Percentiles rank a stretch among this genome's conserved stretches.
Conservation (phyloP, 495 filamentous ascomycete genomes). For the Cairneyella variabilis region DNA sequence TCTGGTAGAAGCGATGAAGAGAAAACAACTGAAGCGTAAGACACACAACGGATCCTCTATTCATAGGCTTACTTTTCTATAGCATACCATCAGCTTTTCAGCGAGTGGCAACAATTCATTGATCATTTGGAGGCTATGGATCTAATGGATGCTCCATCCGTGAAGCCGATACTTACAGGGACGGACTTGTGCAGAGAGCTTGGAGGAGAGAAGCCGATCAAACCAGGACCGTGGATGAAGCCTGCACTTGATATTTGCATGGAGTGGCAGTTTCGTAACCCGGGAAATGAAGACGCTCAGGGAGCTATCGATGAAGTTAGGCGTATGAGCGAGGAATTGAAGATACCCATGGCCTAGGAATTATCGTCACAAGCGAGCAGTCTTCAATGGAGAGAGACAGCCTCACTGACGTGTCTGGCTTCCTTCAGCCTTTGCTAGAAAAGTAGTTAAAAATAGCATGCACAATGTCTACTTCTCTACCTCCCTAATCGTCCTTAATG, state of each 20-base stretch:
- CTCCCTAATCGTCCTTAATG: no score
- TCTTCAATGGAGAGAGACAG: no score
- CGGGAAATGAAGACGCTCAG: constrained; percentile 51
- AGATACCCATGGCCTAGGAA: constrained; percentile 31
- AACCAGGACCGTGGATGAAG: constrained; percentile 76
- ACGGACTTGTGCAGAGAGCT: constrained; percentile 58
- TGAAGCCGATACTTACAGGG: constrained; percentile 65
- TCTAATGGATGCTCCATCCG: constrained; percentile 41
- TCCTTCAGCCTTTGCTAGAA: no score
- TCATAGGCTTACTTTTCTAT: background rate
- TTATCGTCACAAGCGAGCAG: no score
- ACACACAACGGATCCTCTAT: background rate
- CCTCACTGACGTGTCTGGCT: no score
- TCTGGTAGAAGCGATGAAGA: constrained; percentile 59
- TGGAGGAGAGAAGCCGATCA: constrained; percentile 42
- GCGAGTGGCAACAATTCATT: constrained; percentile 51
- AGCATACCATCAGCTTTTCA: constrained; percentile 33
- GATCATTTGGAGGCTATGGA: constrained; percentile 48
- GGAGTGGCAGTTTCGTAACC: constrained; percentile 83
- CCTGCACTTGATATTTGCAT: constrained; percentile 66
- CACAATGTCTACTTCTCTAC: no score
- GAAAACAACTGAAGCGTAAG: no score
- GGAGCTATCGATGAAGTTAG: constrained; percentile 63
- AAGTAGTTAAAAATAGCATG: no score
- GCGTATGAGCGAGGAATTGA: constrained; percentile 51